Conservation (phyloP, 768 basidiomycete genomes). For the Phylloporus rhodoxanthus region DNA sequence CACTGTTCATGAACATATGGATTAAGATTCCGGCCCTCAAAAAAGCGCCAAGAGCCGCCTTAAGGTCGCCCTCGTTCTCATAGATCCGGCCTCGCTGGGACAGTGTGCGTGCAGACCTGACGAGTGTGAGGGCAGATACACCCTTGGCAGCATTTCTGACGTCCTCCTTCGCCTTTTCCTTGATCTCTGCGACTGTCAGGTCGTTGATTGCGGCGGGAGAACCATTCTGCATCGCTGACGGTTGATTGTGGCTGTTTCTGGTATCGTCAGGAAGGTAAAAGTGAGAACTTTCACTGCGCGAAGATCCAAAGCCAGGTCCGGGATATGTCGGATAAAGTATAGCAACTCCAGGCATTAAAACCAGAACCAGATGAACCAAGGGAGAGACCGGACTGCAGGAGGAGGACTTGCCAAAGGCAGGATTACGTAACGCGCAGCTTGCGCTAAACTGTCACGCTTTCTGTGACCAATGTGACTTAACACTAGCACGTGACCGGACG, state of each 20-base stretch:
- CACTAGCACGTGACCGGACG: slow-evolving; percentile 24
- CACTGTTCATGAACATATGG: slow-evolving; percentile 52
- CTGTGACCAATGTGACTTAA: slow-evolving; percentile 14
- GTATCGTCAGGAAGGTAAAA: slow-evolving; percentile 10
- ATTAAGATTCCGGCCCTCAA: slow-evolving; percentile 57
- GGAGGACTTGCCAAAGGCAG: background rate
- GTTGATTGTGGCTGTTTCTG: slow-evolving; percentile 12
- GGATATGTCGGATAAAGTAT: slow-evolving; percentile 36
- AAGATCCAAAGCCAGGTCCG: slow-evolving; percentile 28
- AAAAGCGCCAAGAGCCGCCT: slow-evolving; percentile 53
- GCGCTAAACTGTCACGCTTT: slow-evolving; percentile 2
- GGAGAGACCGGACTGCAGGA: slow-evolving; percentile 16
- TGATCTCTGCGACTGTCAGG: slow-evolving; percentile 42
- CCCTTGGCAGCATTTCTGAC: slow-evolving; percentile 51
- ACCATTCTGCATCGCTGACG: slow-evolving; percentile 39
- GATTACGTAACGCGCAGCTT: slow-evolving; percentile 28
- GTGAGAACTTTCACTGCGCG: slow-evolving; percentile 19
- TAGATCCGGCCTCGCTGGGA: slow-evolving; percentile 44
- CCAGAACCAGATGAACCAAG: slow-evolving; percentile 1
- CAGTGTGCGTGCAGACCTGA: slow-evolving; percentile 58
- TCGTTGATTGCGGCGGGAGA: slow-evolving; percentile 18
- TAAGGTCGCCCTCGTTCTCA: slow-evolving; percentile 56
- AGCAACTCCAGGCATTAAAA: slow-evolving; percentile 39
- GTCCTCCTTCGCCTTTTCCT: slow-evolving; percentile 40
- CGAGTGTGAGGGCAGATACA: slow-evolving; percentile 54